These are phyloP conservation scores for Hylodesmum podocarpum DNA, from an alignment of 306 rosid species.

Conservation along the genomic window DNA sequence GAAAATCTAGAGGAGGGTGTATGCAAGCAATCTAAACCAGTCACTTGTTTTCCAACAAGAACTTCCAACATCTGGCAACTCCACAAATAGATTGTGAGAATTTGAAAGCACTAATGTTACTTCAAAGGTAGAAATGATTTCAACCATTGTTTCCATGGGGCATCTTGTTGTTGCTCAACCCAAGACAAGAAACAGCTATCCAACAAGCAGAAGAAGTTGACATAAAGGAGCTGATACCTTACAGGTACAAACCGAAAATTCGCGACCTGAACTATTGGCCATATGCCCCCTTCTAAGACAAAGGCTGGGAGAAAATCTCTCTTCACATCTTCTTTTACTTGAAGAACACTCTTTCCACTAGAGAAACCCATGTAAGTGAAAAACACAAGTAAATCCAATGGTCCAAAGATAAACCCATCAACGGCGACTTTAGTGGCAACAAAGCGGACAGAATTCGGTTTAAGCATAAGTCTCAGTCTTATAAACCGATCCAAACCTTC, in stretches of 20 bases:
- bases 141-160: constrained; percentile 92
- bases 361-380: constrained; percentile 88
- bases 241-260: constrained; percentile 87
- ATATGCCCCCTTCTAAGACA: constrained; percentile 72
- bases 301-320: constrained; percentile 85
- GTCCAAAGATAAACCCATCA: constrained; percentile 76
- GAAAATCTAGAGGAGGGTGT: constrained; percentile 22
- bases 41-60: constrained; percentile 23
- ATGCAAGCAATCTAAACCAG: constrained; percentile 27
- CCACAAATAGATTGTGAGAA: neutral
- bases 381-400: constrained; percentile 70
- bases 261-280: constrained; percentile 83
- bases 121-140: constrained; percentile 54
- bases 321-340: constrained; percentile 80
- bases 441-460: constrained; percentile 69
- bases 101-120: constrained; percentile 33
- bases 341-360: constrained; percentile 64
- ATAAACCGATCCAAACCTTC: constrained; percentile 78
- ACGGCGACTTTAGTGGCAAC: constrained; percentile 75
- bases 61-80: constrained; percentile 24
- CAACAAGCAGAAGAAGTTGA: constrained; percentile 80
- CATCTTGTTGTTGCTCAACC: constrained; percentile 93
- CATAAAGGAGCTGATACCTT: constrained; percentile 90
- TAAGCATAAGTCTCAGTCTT: constrained; percentile 54
- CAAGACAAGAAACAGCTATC: constrained; percentile 95